Evolutionary conservation across 805 yeast genomes (phyloP), one percentile per base, ranked within the genome.

Genomic region (Metschnikowia reukaufii): DNA sequence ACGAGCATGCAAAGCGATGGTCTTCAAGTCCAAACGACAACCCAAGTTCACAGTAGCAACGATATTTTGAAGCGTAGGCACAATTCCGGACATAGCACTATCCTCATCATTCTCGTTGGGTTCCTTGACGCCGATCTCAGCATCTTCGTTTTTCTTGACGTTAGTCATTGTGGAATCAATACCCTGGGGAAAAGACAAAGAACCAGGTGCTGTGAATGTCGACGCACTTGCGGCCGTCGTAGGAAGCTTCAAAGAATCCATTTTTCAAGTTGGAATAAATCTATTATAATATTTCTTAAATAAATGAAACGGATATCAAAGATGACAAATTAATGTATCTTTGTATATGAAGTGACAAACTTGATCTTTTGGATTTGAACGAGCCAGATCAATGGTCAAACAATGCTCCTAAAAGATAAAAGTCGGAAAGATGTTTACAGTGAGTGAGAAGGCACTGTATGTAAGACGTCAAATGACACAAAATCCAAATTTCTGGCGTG

Each of bases 31-130:
- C 58, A 94, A 74, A 52, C 98, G 84, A 68, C 99, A 94, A 56
- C 94, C 98, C 65, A 94, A 77, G 64, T 94, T 92, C 49, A 94
- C 99, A 0, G 99, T 94, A 30, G 99, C 99, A 40, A 94, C 99
- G 46, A 94, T 94, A 73, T 94, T 94, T 65, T 88, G 96, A 56
- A 86, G 70, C 0, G 98, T 92, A 38, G 99, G 99, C 6, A 94
- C 96, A 45, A 94, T 92, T 36, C 99, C 99, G 0, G 97, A 88
- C 2, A 95, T 84, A 1, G 92, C 84, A 21, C 84, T 84, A 51
- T 82, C 87, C 38, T 82, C 89, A 18, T 68, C 75, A 47, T 68
- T 67, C 52, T 66, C 67, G 50, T 66, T 70, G 38, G 76, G 74
- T 56, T 70, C 77, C 38, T 49, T 54, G 36, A 56, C 53, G 19